Evolutionary conservation across 2,329 filamentous ascomycete genomes (phyloP).

Genomic region (Thelonectria discophora): DNA sequence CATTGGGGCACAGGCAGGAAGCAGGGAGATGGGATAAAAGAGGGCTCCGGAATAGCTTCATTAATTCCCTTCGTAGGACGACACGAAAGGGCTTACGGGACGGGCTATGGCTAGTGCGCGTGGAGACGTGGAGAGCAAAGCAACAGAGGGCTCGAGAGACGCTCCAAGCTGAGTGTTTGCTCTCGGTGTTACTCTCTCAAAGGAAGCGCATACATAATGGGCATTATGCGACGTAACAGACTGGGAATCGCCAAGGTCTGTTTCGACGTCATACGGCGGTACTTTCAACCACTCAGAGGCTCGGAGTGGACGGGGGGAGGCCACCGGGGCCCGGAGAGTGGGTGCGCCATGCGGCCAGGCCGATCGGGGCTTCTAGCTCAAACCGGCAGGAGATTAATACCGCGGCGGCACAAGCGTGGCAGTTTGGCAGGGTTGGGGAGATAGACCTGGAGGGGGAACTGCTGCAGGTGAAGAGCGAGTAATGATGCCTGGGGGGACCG

Average conservation of each 20-base stretch:
- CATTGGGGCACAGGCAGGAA: neutral
- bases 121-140: too few species aligned
- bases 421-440: neutral
- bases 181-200: too few species aligned
- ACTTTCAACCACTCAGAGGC: neutral
- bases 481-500: neutral
- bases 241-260: neutral
- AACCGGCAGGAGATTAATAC: conserved; percentile 33
- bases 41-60: neutral
- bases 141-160: too few species aligned
- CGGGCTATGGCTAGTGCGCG: conserved; percentile 23
- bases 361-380: conserved; percentile 37
- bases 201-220: neutral
- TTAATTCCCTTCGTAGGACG: conserved; percentile 15
- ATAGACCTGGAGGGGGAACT: neutral
- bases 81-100: conserved; percentile 19
- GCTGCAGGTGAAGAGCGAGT: neutral
- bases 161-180: too few species aligned
- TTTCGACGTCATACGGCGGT: neutral
- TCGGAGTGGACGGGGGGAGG: neutral
- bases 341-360: conserved; percentile 31
- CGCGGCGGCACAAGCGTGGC: neutral
- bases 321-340: conserved; percentile 10
- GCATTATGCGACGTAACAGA: neutral
- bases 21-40: conserved; percentile 3